Base-by-base conservation (phyloP, 257 asterid genomes). In the Solanum chilense region DNA sequence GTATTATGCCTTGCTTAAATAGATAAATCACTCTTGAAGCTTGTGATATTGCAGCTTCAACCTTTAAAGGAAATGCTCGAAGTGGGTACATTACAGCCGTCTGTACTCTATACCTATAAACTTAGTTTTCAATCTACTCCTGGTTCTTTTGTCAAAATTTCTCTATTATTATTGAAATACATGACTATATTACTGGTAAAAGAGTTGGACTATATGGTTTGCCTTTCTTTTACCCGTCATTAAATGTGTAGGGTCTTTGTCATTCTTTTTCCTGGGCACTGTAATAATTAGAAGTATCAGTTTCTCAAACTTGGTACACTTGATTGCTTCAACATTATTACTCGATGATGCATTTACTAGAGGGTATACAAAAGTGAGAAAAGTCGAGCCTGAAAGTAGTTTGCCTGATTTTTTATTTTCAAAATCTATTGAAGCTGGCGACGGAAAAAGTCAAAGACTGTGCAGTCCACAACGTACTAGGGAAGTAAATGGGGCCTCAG, bases 401-500 rank as follows among this genome's bases (percentile, higher is more conserved):
- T 56, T 74, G 11, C 86, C 41, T 29, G 21, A 47, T 77, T 45
- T 23, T 42, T 44, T 76, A 58, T 73, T 16, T 83, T 27, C 49
- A 29, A 64, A 68, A 42, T 16, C 71, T 80, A 3, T 29, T 29
- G 33, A 29, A 80, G 85, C 44, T 80, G 68, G 42, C 18, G 44
- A 49, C 0, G 11, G 29, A 18, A 80, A 78, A 12, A 45, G 6
- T 45, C 41, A 5, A 88, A 89, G 90, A 25, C 89, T 88, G n/a
- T 86, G 87, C 89, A 92, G 89, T 87, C 82, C 83, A 69, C 60
- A 75, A 81, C 86, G 91, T 76, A 71, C 87, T 29, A 89, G 73
- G 73, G 95, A 91, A 84, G 88, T 71, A 49, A 89, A 88, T 86
- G 92, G 85, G 73, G 88, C 76, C 91, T 89, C 93, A 74, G 93